A percentile compares a stretch with the other conserved stretches of the same genome.
Evolutionary conservation across 768 basidiomycete genomes (phyloP).

Genomic region (Hemileccinum impolitum): DNA sequence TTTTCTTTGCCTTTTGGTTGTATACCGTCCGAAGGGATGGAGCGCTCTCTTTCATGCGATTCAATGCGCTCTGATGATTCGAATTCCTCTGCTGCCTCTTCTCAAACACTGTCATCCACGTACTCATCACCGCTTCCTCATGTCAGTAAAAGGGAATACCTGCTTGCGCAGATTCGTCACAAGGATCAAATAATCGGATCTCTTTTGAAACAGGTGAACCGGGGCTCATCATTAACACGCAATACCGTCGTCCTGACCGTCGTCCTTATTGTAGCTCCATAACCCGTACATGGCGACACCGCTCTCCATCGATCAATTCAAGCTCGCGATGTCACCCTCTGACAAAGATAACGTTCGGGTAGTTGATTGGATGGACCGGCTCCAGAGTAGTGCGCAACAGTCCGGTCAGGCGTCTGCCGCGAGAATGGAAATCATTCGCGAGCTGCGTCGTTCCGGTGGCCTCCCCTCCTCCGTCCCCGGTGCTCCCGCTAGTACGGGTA

Average conservation of each 20-base stretch:
- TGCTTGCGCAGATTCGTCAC: slow-evolving; percentile 81
- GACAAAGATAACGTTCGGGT: slow-evolving; percentile 67
- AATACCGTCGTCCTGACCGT: background rate
- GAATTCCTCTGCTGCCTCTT: slow-evolving; percentile 29
- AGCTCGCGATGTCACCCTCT: slow-evolving; percentile 72
- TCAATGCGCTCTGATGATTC: slow-evolving; percentile 24
- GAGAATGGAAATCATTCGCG: slow-evolving; percentile 27
- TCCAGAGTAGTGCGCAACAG: slow-evolving; percentile 57
- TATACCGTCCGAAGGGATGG: slow-evolving; percentile 6
- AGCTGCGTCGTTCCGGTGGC: slow-evolving; percentile 31
- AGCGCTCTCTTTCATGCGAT: slow-evolving; percentile 16
- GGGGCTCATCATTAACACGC: background rate
- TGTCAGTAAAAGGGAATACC: slow-evolving; percentile 78
- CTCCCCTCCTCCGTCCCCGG: background rate
- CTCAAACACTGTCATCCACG: slow-evolving; percentile 38
- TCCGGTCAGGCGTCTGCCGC: slow-evolving; percentile 38
- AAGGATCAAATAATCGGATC: slow-evolving; percentile 86
- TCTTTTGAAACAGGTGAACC: slow-evolving; percentile 71
- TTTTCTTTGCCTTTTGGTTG: background rate
- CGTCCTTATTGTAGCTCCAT: slow-evolving; percentile 40
- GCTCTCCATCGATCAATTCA: slow-evolving; percentile 73
- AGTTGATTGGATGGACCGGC: slow-evolving; percentile 71
- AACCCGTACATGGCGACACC: slow-evolving; percentile 81
- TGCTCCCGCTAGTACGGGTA: background rate
- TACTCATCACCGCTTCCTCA: slow-evolving; percentile 27